Base-by-base conservation (phyloP, 1,284 basidiomycete genomes). In the Tilletia setariae region DNA sequence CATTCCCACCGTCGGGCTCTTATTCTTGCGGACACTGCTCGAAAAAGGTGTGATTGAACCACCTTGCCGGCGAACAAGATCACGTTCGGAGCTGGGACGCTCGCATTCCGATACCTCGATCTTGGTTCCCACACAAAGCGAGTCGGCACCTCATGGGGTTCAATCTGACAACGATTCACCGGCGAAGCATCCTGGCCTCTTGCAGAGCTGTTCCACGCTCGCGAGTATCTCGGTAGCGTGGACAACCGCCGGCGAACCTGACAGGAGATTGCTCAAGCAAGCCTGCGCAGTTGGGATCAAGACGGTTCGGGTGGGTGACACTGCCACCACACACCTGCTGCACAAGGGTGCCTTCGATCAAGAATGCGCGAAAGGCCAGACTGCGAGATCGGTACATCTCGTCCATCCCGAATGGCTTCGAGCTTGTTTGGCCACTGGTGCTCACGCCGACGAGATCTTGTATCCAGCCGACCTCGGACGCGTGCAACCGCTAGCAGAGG, bases 391-490 rank as follows among this genome's bases (percentile, higher is more conserved):
- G 32, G 32, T 40, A 21, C 56, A 30, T 30, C 13, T 21, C 9
- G 56, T 61, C 25, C 28, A 61, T 35, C 56, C 56, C 2, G 30
- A 61, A 16, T 61, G 56, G 56, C 30, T 61, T 2, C 56, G 56
- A 8, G 56, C 56, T 9, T 61, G 56, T 35, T 30, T 61, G 19
- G 56, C 56, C 30, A 35, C 56, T 9, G 19, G 28, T 7, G 19
- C 28, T 19, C 56, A 61, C 32, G 56, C 56, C 28, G 25, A 9
- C 28, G 56, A 61, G 56, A 30, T 19, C 13, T 16, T 61, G 13
- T 61, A 61, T 61, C 56, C 56, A 8, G 30, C n/a, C 2, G 56
- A 61, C 16, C 56, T 61, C 8, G 56, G 56, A 16, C 56, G 56
- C 13, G 19, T 30, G 16, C 28, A 25, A 16, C 56, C 56, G 30